Evolutionary conservation across 169 alveolate species (phyloP), one percentile per base, ranked within the genome.

Genomic region (Eimeria zaria): DNA sequence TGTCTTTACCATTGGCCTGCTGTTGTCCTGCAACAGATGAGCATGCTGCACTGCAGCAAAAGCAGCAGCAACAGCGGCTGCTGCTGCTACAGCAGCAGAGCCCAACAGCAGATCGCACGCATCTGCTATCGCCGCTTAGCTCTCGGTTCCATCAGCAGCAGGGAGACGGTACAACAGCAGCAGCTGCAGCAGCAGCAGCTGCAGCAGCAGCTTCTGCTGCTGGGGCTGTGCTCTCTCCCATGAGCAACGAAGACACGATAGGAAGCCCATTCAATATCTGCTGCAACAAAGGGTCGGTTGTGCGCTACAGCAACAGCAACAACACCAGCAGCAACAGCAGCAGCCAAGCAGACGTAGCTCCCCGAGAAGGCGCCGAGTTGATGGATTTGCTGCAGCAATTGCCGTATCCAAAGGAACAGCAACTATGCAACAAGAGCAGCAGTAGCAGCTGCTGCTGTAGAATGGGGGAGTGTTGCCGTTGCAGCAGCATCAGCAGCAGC

Each of bases 121-220:
- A 58, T 22, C 46, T 58, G 41, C n/a, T 55, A 14, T 58, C 73
- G 48, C 91, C 53, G 76, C 53, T 33, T n/a, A 83, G 69, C 33
- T 62, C 41, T 39, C 39, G 69, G 33, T 36, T 83, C 24, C 74
- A 41, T 48, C 91, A 83, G 55, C 91, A 51, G 33, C 91, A 83
- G 8, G 73, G 91, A 51, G 91, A 83, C 41, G 73, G 76, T 58
- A 30, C 76, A 24, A 67, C 91, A 83, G 91, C 91, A 8, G 91
- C 91, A 33, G 91, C 91, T 3, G 91, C 73, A 5, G n/a, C n/a
- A n/a, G n/a, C n/a, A n/a, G n/a, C n/a, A n/a, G n/a, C n/a, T n/a
- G n/a, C n/a, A n/a, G 91, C 91, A 16, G 91, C 91, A 6, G 91
- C 73, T 41, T 74, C 91, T 30, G 91, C 91, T 53, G 91, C 73